Evolutionary conservation across 2,329 filamentous ascomycete species (phyloP), one percentile per base, ranked within the genome.

Genomic region (Penicillium brevicompactum): DNA sequence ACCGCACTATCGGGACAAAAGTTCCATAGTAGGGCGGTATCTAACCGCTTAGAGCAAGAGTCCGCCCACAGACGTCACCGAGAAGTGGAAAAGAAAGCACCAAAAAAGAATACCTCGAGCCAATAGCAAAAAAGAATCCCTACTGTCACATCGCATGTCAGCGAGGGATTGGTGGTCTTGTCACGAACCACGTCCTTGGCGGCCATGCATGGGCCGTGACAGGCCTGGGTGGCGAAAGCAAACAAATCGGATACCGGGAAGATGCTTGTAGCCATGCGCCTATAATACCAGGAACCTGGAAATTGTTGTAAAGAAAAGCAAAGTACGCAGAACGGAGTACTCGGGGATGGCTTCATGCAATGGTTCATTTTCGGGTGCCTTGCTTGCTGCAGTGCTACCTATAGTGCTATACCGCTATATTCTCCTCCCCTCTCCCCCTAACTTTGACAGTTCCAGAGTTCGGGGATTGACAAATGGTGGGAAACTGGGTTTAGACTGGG

Each of bases 181-280:
- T 37, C 21, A 43, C 6, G 45, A 53, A 53, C 51, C 48, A 42
- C 31, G 4, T n/a, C 5, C 51, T 53, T 53, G 51, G 51, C 51
- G 40, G 4, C 40, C 32, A 31, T 46, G 42, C 42, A 46, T 51
- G 24, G 13, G 13, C 14, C 32, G 42, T 18, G 30, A 32, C 31
- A 41, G 38, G 41, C n/a, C 40, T 49, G 38, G 38, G 40, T 41
- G 32, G 40, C 40, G 18, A 50, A 18, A 50, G 40, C 40, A 34
- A 50, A 44, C 40, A 50, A 27, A 37, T 27, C 30, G 30, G 7
- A 34, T 31, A 8, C 48, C 3, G 31, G 16, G 38, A 32, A 37
- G 5, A 44, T 44, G 38, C 47, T 42, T 7, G 30, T 32, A 27
- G 37, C 9, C 2, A 34, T 34, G 48, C 30, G 44, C 18, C 40